Base-by-base conservation (phyloP, 176 grass and related monocot species). In the Oryza meridionalis region DNA sequence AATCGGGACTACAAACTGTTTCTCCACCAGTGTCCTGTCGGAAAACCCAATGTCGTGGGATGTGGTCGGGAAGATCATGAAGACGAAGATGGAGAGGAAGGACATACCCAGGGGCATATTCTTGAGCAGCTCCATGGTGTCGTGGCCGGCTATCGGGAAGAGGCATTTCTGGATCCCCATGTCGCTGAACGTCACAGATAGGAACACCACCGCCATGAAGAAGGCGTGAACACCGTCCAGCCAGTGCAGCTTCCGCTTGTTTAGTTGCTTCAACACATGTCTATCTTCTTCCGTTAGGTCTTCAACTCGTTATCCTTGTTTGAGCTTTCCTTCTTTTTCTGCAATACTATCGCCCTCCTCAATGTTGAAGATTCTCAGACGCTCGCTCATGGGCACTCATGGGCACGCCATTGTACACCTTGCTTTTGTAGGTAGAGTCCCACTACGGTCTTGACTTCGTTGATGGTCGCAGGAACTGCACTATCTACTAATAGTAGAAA, bases 351-450 rank as follows among this genome's bases (percentile, higher is more conserved):
- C 32, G 32, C 32, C 32, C 9, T 0, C 7, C 47, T 51, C 32
- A 33, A 33, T 51, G 47, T 51, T 51, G 47, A 51, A 51, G 14
- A 51, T 51, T 5, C 0, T 17, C 4, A 51, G 14, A 3, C 12
- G 1, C 14, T 5, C 47, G 14, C 14, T 51, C 29, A 68, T 80
- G 1, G 84, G 77, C 32, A 86, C 14, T 51, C 29, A 68, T 80
- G 1, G 84, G 77, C 32, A 86, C 2, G 58, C 76, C 92, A 42
- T 94, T 80, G 12, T 89, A 94, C 50, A 90, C 83, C 86, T 91
- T 87, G 21, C 83, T 53, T 7, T 87, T 83, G 1, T 61, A 37
- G 2, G 1, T 88, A 65, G 31, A 81, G 27, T 29, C 27, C 27
- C 27, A 29, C 27, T 29, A 29, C 1, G 27, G 27, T 29, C 1